Evolutionary conservation across 1,139 yeast genomes (phyloP).

Genomic region (Candida sanyaensis): DNA sequence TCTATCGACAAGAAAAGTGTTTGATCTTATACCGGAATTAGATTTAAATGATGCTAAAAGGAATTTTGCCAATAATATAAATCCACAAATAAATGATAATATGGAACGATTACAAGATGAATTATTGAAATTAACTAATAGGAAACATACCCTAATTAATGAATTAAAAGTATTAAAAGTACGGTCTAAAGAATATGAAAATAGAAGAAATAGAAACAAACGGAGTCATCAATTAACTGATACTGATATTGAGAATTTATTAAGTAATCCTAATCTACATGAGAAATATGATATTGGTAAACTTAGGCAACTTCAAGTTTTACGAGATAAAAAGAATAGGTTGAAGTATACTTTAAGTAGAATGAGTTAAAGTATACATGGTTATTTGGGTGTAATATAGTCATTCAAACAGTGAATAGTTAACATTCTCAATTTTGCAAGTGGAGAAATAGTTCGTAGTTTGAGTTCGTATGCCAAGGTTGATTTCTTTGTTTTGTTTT

Average conservation of each 20-base stretch:
- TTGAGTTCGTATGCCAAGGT: too few relatives aligned
- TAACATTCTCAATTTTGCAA: too few relatives aligned
- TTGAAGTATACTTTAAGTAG: conserved; percentile 34
- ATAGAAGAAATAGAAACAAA: conserved; percentile 13
- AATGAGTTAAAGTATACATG: neutral
- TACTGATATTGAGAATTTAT: conserved; percentile 6
- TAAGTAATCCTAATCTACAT: neutral
- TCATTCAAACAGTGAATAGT: neutral
- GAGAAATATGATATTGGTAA: conserved; percentile 22
- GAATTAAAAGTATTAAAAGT: conserved; percentile 33
- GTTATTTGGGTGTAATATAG: too few relatives aligned
- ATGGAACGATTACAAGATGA: conserved; percentile 35
- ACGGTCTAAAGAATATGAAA: conserved; percentile 26
- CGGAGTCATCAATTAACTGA: conserved; percentile 8
- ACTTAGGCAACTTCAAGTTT: conserved; percentile 30
- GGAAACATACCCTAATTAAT: conserved; percentile 28
- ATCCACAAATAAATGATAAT: conserved; percentile 37
- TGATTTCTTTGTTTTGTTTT: too few relatives aligned
- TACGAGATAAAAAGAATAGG: conserved; percentile 40
- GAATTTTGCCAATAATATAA: conserved; percentile 28
- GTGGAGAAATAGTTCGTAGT: too few relatives aligned
- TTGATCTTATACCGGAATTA: conserved; percentile 43
- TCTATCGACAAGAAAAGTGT: conserved; percentile 37
- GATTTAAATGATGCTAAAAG: conserved; percentile 43
- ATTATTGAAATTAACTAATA: conserved; percentile 27